Evolutionary conservation across 495 filamentous ascomycete species (phyloP), one percentile per base, ranked within the genome.

Genomic region (Xylaria venustula): DNA sequence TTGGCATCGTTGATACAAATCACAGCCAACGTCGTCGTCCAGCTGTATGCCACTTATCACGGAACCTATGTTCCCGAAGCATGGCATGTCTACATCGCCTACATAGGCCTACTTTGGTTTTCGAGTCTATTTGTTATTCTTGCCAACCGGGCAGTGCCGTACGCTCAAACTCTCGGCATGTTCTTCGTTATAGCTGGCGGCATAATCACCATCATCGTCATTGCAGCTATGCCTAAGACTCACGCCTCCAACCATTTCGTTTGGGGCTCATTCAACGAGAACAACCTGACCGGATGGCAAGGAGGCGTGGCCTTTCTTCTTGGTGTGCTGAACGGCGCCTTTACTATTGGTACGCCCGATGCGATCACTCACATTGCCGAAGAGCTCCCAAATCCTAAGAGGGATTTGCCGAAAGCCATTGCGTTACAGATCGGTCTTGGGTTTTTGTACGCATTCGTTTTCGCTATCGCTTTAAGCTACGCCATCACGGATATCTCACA

Each of bases 241-340:
- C 86, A 88, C 62, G 85, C 85, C 15, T 73, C 76, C 5, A 77
- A 84, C 54, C 58, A 76, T 14, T 83, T 83, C 28, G 86, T 91
- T 12, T 58, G 42, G 87, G 70, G 64, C 22, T 75, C 71, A 2
- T 77, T 72, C 7, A 69, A 83, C 12, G 89, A 84, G 76, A 82
- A 81, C 14, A 90, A 90, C 45, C 62, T 77, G n/a, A 89, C 87
- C 5, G 87, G 87, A 0, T 93, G 88, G 76, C 76, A 75, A 25
- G 76, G 85, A 55, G 91, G 90, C 5, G 84, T 96, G 17, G 90
- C 87, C 12, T 96, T 96, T 64, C 73, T 93, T 14, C 75, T 86
- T 2, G 91, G 92, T 1, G 90, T 94, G 68, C 80, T 96, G 22
- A 95, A 96, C 66, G 92, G 90, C 19, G 90, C 92, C 9, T 96